Percentiles rank a stretch among this genome's conserved stretches.
phyloP scores from a whole-genome alignment of 352 stramenopile genomes.

The Globisporangium splendens region DNA sequence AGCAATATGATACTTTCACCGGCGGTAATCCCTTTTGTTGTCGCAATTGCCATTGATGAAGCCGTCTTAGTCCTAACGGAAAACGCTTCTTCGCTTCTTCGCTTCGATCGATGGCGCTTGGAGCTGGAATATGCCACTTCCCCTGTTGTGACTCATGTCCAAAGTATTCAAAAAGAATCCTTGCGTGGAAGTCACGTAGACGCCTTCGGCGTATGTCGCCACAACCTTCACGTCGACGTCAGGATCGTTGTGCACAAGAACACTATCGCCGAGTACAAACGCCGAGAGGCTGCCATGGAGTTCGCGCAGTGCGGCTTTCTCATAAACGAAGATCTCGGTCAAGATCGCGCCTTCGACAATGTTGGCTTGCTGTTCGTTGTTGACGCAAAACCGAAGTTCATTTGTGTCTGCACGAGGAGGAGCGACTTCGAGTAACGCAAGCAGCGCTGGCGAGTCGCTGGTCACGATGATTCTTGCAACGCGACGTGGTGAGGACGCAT shows the following conservation, averaged over 20 bases:
- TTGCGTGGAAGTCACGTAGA: slow-evolving; percentile 1
- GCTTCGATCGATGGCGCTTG: not conserved
- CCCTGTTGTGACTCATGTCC: not conserved
- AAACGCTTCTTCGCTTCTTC: not conserved
- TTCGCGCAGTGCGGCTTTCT: not conserved
- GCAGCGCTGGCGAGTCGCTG: not conserved
- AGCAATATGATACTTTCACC: not conserved
- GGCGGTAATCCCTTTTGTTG: not conserved
- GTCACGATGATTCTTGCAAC: slow-evolving; percentile 5
- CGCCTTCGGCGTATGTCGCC: not conserved
- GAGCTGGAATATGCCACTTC: slow-evolving; percentile 1
- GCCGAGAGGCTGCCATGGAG: not conserved
- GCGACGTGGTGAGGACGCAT: not conserved
- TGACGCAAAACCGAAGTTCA: slow-evolving; percentile 2
- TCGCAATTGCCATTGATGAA: not conserved
- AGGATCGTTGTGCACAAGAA: slow-evolving; percentile 3
- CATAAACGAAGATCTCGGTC: slow-evolving; percentile 3
- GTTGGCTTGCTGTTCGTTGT: not conserved
- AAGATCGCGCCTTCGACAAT: not conserved
- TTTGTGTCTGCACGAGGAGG: not conserved
- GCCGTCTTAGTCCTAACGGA: not conserved
- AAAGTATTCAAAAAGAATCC: slow-evolving; percentile 1
- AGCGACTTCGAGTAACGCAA: slow-evolving; percentile 6
- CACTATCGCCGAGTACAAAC: slow-evolving; percentile 3
- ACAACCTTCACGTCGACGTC: not conserved